Conservation (phyloP, 495 filamentous ascomycete genomes). For the Haplographium delicatum region DNA sequence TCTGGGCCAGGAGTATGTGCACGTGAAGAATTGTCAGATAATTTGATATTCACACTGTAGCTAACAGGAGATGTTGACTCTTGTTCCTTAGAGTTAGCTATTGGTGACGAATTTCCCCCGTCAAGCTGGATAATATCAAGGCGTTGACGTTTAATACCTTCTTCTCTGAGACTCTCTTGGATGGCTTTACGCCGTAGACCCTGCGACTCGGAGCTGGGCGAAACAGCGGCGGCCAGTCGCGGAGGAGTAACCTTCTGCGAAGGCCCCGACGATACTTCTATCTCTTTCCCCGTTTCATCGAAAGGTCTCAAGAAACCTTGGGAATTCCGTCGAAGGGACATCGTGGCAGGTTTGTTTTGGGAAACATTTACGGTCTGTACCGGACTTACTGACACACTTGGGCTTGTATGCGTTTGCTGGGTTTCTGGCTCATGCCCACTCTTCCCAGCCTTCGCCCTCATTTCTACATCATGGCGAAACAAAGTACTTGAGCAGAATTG, state of each 20-base stretch:
- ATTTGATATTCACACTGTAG: too few species aligned
- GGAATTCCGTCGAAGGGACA: background rate
- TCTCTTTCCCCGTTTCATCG: slow-evolving; percentile 6
- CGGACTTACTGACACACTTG: background rate
- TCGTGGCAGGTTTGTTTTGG: background rate
- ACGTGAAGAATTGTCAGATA: too few species aligned
- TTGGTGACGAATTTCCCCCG: slow-evolving; percentile 3
- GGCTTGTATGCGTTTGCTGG: background rate
- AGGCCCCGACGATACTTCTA: background rate
- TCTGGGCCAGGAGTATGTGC: background rate
- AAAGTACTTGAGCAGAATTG: slow-evolving; percentile 52
- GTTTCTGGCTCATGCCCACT: background rate
- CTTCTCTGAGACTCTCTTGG: background rate
- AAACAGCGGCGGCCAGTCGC: background rate
- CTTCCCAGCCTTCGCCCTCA: slow-evolving; percentile 30
- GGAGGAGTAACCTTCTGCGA: background rate
- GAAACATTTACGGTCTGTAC: background rate
- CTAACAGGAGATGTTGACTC: too few species aligned
- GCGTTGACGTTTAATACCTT: slow-evolving; percentile 10
- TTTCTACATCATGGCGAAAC: slow-evolving; percentile 64
- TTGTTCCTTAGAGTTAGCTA: too few species aligned
- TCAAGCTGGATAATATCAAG: slow-evolving; percentile 4
- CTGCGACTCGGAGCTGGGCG: slow-evolving; percentile 21
- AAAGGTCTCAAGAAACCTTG: slow-evolving; percentile 1
- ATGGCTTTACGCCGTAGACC: slow-evolving; percentile 17